Percentiles rank a stretch among this genome's conserved stretches.
These are phyloP conservation scores for Thelonectria discophora DNA, from an alignment of 2,329 filamentous ascomycete genomes.

Conservation along the genomic window DNA sequence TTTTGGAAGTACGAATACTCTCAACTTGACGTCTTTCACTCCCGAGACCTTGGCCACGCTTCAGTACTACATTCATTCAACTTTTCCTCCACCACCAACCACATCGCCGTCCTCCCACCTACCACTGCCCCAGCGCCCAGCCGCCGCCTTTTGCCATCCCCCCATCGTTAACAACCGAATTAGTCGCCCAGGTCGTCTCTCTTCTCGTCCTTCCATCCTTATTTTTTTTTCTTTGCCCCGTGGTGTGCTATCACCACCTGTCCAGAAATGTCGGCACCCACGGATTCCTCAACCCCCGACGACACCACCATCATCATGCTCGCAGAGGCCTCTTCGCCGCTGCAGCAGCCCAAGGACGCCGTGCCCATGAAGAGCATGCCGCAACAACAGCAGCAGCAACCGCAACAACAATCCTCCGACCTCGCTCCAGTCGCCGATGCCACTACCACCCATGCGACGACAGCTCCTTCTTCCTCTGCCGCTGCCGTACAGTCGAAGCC, in stretches of 20 bases:
- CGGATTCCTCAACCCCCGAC: conserved; percentile 47
- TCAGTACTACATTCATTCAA: conserved; percentile 26
- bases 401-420: conserved; percentile 29
- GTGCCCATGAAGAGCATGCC: conserved; percentile 50
- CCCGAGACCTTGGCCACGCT: conserved; percentile 38
- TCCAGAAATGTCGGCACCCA: conserved; percentile 45
- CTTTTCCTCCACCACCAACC: not conserved
- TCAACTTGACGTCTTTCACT: conserved; percentile 45
- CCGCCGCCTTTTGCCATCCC: conserved; percentile 14
- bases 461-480: conserved; percentile 31
- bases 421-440: conserved; percentile 31
- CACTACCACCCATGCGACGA: conserved; percentile 26
- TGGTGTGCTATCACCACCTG: conserved; percentile 42
- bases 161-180: conserved; percentile 31
- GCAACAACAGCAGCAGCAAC: no score
- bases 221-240: no score
- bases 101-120: conserved; percentile 25
- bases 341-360: conserved; percentile 49
- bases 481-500: conserved; percentile 29
- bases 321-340: conserved; percentile 40
- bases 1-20: conserved; percentile 11
- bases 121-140: conserved; percentile 20
- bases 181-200: conserved; percentile 23
- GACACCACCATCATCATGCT: conserved; percentile 37
- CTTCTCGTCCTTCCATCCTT: conserved; percentile 24